Base-by-base conservation (phyloP, 129 eudicot genomes). In the Ambrosia trifida region DNA sequence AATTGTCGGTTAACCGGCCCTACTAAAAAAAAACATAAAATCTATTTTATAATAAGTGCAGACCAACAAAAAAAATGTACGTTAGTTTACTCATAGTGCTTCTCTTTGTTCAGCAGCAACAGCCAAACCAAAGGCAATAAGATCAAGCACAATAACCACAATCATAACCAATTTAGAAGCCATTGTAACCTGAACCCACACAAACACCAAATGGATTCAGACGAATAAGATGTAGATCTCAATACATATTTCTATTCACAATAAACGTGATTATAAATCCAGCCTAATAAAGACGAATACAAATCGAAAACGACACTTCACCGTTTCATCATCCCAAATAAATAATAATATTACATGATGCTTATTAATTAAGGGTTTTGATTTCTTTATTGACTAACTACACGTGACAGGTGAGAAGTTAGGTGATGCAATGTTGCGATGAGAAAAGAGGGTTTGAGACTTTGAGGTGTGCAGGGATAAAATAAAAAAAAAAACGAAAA, bases 81-180 rank as follows among this genome's bases (percentile, higher is more conserved):
- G 1, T 24, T 33, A 0, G 12, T 63, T 40, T 3, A 77, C 89
- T 81, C 38, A 88, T 91, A 49, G 90, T 83, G 88, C 95, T 88
- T 63, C 88, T 69, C 11, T 77, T 54, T 83, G 95, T 79, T 88
- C 95, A 73, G 91, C 95, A 78, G 95, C 95, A 76, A 88, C 80
- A 43, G 95, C 95, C 67, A 88, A 70, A 45, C 91, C 95, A 43
- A 88, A 88, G 61, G 95, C 91, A 20, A 88, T 79, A 41, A 88
- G 77, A 81, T 88, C 86, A 6, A 88, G 69, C 43, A 85, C 36
- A 62, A 78, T 79, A 12, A 81, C 83, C 17, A 74, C 62, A 11
- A 81, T 30, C 72, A 85, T 58, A 12, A 88, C 43, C 70, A 88
- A 52, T 63, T 85, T 88, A 19, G 91, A 88, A 41, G 91, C 95